Base-by-base conservation (phyloP, 352 stramenopile genomes). In the Globisporangium polare region DNA sequence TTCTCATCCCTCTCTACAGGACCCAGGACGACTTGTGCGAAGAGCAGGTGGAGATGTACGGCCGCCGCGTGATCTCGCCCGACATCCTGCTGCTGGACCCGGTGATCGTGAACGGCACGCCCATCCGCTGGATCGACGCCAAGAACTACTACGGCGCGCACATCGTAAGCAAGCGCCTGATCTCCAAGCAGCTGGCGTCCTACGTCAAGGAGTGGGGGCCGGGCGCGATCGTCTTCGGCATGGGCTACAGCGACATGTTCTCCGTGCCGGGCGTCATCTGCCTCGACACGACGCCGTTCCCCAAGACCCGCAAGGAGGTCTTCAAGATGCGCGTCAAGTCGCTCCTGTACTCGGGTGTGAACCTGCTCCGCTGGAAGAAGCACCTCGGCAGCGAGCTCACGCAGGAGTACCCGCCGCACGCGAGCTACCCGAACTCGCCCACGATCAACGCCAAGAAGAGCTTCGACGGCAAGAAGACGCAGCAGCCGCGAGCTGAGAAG, bases 61-160 rank as follows among this genome's bases (percentile, higher is more conserved):
- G 85, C 22, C 81, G 85, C 2, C 72, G 78, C 18, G 82, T 94
- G 20, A 88, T 94, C 58, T 92, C 85, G 24, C 85, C 85, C 8
- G 85, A 94, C 45, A 84, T 94, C 53, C 65, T 94, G 63, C 63
- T 94, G 51, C 62, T 94, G 33, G 85, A 94, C 65, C 85, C 85
- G 0, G 81, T 92, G 56, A 64, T 92, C 54, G 85, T 94, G 53
- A 94, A 94, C 69, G 85, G 83, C 49, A 86, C 84, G 27, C 85
- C 85, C 6, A 90, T 94, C 56, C 85, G 85, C 31, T 94, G 85
- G 85, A 90, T 94, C 62, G 85, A 94, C 55, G 85, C 85, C 41
- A 94, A 94, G 69, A 94, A 94, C 68, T 94, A 92, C 62, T 94
- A 94, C 64, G 85, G 85, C 35, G 83, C 85, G n/a, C 85, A 94